Base-by-base conservation (phyloP, 225 moss, liverwort and hornwort genomes). In the Asterella californica region DNA sequence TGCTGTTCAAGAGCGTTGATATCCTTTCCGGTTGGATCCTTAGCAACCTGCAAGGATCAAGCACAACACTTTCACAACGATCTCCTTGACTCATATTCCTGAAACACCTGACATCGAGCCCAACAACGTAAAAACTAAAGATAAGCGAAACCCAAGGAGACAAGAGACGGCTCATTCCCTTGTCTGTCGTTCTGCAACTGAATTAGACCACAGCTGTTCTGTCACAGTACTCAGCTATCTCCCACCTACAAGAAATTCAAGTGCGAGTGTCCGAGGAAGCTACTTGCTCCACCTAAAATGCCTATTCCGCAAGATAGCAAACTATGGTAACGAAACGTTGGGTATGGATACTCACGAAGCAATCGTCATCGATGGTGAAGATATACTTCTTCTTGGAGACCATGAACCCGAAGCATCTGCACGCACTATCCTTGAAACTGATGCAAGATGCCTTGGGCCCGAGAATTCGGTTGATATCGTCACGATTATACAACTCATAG, bases 1-100 rank as follows among this genome's bases (percentile, higher is more conserved):
- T 97, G 97, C 88, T 90, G 90, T 75, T 88, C 83, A 11, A 94
- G 84, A 8, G 97, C 91, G 81, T 94, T 94, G 70, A 97, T 90
- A 9, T 88, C 74, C 12, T 88, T 89, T 19, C 94, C 94, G 15
- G 84, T 86, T 1, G 85, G 91, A 24, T 94, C 91, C 27, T 82
- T 72, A 11, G 91, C 89, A 18, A 90, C 89, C 89, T 89, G 83
- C 75, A 0, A 75, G 0, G 17, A 75, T 17, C 74, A 7, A 0
- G 50, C 33, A 42, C 42, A 42, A 42, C 3, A 42, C 42, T 42
- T 42, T 42, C n/a, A 42, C 3, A 42, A 42, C 42, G 3, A 7
- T 42, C 4, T 2, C 7, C 42, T 42, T 42, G 7, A 42, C 42
- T 2, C 42, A 42, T 42, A 42, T 2, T 42, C 42, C 42, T 42